Evolutionary conservation across 1,284 basidiomycete genomes (phyloP), one percentile per base, ranked within the genome.

Genomic region (Cutaneotrichosporon sp.): DNA sequence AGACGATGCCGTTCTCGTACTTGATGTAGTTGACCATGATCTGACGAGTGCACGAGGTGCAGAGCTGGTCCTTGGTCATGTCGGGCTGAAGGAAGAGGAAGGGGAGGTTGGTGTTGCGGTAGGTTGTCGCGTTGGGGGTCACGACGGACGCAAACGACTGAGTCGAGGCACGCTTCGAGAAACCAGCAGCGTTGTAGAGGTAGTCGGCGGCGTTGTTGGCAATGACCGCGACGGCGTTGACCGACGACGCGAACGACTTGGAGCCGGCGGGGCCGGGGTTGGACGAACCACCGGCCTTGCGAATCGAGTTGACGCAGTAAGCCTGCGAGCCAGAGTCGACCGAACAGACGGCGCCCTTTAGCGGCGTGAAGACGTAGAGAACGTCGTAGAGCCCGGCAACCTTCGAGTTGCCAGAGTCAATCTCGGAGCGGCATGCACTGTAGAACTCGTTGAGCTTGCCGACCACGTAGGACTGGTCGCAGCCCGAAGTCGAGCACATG

Each of bases 11-110:
- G 55, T 86, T 85, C 81, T 93, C 89, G 80, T 86, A 94, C 66
- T 82, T 80, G 79, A 91, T 87, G 84, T 90, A 97, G 9, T 87
- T 69, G 7, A 86, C 85, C 69, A 96, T 75, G 76, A 92, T 81
- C 69, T 85, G 85, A 75, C 89, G 86, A 18, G 90, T 88, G 87
- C 93, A 97, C 5, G 88, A 73, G 2, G 85, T 88, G 87, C 93
- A 97, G 62, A 95, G 87, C 46, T 81, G 63, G 49, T 78, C 73
- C 38, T 83, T 79, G 56, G 83, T 46, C 76, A 86, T 82, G 69
- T 74, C 69, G 52, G 88, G 82, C 61, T 83, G 77, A 73, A 90
- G 85, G 87, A 90, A 88, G 70, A 96, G 82, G 89, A 92, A 95
- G 49, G 87, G 82, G 60, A 95, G 80, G 83, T 90, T 89, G 77